Evolutionary conservation across 1,139 yeast genomes (phyloP).

Genomic region (Kurtzmaniella quercitrusa): DNA sequence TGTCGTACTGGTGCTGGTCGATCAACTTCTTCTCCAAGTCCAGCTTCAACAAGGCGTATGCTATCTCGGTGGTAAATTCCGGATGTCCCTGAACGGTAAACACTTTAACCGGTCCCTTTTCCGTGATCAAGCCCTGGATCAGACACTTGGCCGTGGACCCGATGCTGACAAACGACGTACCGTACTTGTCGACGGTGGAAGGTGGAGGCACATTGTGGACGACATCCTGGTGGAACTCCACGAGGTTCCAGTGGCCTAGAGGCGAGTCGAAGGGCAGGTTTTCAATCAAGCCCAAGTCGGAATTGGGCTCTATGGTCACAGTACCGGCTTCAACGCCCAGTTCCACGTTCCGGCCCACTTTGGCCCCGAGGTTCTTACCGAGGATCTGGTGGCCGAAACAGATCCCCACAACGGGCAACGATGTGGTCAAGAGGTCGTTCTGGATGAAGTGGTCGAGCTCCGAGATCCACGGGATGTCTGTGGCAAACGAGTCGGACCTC

Average conservation of each 20-base stretch:
- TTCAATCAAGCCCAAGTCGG: constrained; percentile 26
- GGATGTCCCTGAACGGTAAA: constrained; percentile 90
- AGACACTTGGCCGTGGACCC: constrained; percentile 54
- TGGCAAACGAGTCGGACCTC: constrained; percentile 52
- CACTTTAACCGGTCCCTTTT: constrained; percentile 35
- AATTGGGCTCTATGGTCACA: constrained; percentile 46
- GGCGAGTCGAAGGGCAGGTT: constrained; percentile 25
- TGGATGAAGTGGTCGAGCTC: constrained; percentile 42
- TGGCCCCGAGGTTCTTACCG: constrained; percentile 60
- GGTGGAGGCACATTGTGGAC: constrained; percentile 42
- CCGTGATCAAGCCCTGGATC: constrained; percentile 58
- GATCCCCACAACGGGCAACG: constrained; percentile 53
- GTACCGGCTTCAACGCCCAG: constrained; percentile 76
- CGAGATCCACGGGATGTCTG: constrained; percentile 48
- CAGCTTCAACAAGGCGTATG: constrained; percentile 22
- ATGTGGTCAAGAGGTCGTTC: constrained; percentile 17
- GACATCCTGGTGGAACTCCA: constrained; percentile 70
- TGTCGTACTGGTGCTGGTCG: constrained; percentile 20
- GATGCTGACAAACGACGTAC: constrained; percentile 31
- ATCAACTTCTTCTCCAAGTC: constrained; percentile 14
- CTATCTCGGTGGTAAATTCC: constrained; percentile 51
- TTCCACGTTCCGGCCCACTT: constrained; percentile 49
- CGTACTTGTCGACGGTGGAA: constrained; percentile 6
- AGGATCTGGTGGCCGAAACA: constrained; percentile 89
- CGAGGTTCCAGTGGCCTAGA: constrained; percentile 33